These are phyloP conservation scores for peach (Prunus persica) DNA, from an alignment of 306 rosid genomes.

Conservation along the genomic window DNA sequence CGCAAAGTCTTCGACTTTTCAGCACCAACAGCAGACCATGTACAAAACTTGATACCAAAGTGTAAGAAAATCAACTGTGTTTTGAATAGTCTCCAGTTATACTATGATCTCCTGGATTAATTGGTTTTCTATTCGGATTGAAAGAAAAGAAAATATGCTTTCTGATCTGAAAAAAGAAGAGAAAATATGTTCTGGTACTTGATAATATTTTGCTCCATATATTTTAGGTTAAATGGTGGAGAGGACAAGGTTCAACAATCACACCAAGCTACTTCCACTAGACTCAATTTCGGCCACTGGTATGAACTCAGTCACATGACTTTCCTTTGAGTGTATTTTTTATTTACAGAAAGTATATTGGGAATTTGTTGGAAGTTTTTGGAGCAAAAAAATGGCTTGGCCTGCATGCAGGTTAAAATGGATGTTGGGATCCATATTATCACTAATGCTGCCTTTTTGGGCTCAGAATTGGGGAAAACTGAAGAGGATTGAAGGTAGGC, in stretches of 20 bases:
- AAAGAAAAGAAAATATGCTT: not conserved
- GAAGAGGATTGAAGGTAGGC: slow-evolving; percentile 21
- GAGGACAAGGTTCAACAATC: slow-evolving; percentile 9
- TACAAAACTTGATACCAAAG: slow-evolving; percentile 21
- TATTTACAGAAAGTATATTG: no score
- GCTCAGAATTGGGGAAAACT: slow-evolving; percentile 16
- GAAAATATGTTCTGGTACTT: not conserved
- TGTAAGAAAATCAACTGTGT: slow-evolving; percentile 20
- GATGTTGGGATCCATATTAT: slow-evolving; percentile 27
- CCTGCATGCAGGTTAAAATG: slow-evolving; percentile 27
- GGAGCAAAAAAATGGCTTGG: not conserved
- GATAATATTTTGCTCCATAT: not conserved
- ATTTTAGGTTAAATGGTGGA: not conserved
- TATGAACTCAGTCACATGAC: not conserved
- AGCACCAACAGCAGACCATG: slow-evolving; percentile 23
- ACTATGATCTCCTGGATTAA: not conserved
- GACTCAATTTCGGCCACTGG: slow-evolving; percentile 18
- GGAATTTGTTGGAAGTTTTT: not conserved
- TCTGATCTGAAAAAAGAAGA: no score
- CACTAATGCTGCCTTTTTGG: slow-evolving; percentile 16
- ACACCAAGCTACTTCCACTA: not conserved
- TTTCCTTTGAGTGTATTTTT: not conserved
- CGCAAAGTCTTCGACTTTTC: slow-evolving; percentile 27
- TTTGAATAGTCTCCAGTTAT: not conserved
- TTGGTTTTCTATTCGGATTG: not conserved